Conservation (phyloP, 2,329 filamentous ascomycete genomes). For the Scorias spongiosa region DNA sequence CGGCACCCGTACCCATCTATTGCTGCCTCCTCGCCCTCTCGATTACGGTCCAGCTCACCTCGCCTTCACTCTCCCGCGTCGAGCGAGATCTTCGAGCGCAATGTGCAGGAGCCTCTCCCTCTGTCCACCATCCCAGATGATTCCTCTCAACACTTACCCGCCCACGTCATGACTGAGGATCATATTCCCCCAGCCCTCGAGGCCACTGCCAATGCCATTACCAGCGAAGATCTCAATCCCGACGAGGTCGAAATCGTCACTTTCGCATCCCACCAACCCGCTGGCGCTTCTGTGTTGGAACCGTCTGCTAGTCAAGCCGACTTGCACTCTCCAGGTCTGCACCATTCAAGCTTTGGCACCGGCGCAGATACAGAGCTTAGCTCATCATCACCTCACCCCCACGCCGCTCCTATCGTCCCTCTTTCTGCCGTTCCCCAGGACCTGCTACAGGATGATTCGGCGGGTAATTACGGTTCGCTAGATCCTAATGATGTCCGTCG, state of each 20-base stretch:
- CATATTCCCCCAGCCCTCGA: conserved; percentile 83
- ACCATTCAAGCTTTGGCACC: conserved; percentile 8
- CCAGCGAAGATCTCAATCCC: conserved; percentile 67
- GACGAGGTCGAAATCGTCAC: conserved; percentile 89
- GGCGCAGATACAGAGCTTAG: conserved; percentile 33
- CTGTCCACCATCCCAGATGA: conserved; percentile 45
- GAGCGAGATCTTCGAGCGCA: conserved; percentile 76
- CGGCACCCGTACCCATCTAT: conserved; percentile 1
- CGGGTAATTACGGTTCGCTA: conserved; percentile 61
- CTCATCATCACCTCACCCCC: conserved; percentile 49
- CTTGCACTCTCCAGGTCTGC: conserved; percentile 7
- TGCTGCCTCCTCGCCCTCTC: conserved; percentile 20
- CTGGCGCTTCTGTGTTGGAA: conserved; percentile 45
- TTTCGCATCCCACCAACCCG: conserved; percentile 69
- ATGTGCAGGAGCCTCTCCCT: conserved; percentile 57
- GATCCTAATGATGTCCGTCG: conserved; percentile 67
- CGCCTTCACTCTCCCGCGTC: conserved; percentile 63
- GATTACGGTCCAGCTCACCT: conserved; percentile 53
- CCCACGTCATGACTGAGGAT: conserved; percentile 88
- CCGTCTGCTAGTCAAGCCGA: conserved; percentile 15
- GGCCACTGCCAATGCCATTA: conserved; percentile 83
- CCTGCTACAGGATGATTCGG: conserved; percentile 38
- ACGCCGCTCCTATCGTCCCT: not conserved
- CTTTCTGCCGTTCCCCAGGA: not conserved
- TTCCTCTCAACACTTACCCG: conserved; percentile 55